These are phyloP conservation scores for Vigna trinervia DNA, from an alignment of 306 rosid species.

Conservation along the genomic window DNA sequence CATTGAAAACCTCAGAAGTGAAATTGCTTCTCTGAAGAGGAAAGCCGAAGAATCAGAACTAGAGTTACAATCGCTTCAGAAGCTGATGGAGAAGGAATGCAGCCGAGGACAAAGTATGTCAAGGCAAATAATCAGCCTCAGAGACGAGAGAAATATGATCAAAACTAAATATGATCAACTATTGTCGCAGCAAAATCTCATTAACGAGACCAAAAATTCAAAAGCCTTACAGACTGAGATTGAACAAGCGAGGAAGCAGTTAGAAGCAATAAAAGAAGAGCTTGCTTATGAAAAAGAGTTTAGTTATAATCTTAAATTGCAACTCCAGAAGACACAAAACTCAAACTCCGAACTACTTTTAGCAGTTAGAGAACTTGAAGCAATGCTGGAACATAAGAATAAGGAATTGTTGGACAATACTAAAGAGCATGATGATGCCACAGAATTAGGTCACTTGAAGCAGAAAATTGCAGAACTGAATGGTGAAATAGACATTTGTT, in stretches of 20 bases:
- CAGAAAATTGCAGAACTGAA: constrained; percentile 11
- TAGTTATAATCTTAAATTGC: constrained; percentile 6
- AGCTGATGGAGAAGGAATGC: constrained; percentile 15
- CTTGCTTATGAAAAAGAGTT: constrained; percentile 1
- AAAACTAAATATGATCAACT: constrained; percentile 22
- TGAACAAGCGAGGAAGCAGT: neutral
- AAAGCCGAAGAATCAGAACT: constrained; percentile 7
- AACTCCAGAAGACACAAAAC: constrained; percentile 16
- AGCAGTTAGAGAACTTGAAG: constrained; percentile 11
- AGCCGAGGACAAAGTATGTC: constrained; percentile 19
- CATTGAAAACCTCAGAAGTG: neutral
- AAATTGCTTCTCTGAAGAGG: constrained; percentile 17
- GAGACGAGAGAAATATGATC: constrained; percentile 14
- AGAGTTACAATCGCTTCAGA: constrained; percentile 19
- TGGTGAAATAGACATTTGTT: constrained; percentile 61
- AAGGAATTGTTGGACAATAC: constrained; percentile 7
- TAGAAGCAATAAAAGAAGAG: constrained; percentile 22
- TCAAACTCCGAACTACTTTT: constrained; percentile 23
- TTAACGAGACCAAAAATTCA: neutral
- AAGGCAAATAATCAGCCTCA: constrained; percentile 17
- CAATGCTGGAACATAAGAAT: constrained; percentile 13
- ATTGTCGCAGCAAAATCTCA: neutral
- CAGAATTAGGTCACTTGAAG: constrained; percentile 7
- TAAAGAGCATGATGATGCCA: neutral
- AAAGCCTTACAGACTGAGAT: neutral